Percentiles rank a stretch among this genome's conserved stretches.
Conservation (phyloP, 2,329 filamentous ascomycete genomes). For the Aphanocladium album region DNA sequence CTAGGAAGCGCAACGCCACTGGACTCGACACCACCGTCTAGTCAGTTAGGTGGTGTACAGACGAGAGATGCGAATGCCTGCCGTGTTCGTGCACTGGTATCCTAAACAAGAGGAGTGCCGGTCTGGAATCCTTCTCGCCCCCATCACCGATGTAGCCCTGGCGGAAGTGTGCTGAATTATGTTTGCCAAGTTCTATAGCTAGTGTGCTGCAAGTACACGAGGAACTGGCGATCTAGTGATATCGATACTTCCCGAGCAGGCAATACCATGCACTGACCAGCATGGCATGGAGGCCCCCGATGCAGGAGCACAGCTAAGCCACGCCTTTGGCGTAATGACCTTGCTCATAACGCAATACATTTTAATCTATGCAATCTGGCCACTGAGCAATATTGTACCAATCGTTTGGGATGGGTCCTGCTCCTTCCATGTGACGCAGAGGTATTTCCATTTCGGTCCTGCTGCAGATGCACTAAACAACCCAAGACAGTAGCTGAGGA, state of each 20-base stretch:
- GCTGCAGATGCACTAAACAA: constrained; percentile 5
- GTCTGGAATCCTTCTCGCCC: background rate
- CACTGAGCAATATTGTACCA: background rate
- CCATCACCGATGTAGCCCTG: background rate
- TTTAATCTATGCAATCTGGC: constrained; percentile 1
- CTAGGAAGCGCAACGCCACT: constrained; percentile 3
- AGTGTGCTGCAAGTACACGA: background rate
- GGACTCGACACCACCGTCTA: background rate
- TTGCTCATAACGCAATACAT: background rate
- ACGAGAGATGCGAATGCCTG: background rate
- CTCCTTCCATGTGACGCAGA: constrained; percentile 7
- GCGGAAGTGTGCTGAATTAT: background rate
- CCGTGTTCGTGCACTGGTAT: background rate
- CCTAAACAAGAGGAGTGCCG: background rate
- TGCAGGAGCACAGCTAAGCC: background rate
- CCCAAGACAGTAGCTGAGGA: background rate
- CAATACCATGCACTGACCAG: background rate
- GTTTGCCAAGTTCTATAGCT: background rate
- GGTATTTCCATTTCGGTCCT: constrained; percentile 1
- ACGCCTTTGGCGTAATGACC: background rate
- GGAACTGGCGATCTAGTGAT: background rate
- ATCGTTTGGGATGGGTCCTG: background rate
- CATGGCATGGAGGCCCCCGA: background rate
- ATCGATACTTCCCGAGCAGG: background rate
- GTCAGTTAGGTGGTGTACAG: background rate